Percentiles rank a stretch among this genome's conserved stretches.
phyloP scores from a whole-genome alignment of 257 asterid species.

The Datura wrightii region DNA sequence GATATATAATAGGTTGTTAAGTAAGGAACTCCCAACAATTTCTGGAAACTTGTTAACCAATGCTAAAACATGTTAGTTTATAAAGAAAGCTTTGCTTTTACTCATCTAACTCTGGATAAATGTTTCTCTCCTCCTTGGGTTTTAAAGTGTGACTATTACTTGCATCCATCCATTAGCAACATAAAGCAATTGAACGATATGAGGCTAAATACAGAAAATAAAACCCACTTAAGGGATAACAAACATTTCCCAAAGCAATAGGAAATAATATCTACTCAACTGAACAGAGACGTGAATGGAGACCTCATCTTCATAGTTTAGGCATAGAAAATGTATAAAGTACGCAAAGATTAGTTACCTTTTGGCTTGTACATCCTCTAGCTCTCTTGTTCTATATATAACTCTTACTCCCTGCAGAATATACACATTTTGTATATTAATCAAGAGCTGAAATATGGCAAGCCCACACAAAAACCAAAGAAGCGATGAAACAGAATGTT shows the following conservation, averaged over 20 bases:
- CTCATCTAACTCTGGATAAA: background rate
- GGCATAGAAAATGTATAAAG: background rate
- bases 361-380: constrained; percentile 43
- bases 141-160: background rate
- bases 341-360: constrained; percentile 35
- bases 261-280: background rate
- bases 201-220: background rate
- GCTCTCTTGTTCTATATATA: constrained; percentile 40
- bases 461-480: background rate
- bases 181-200: background rate
- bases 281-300: background rate
- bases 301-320: background rate
- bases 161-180: constrained; percentile 11
- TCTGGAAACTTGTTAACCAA: background rate
- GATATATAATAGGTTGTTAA: background rate
- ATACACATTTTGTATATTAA: background rate
- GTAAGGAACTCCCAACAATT: background rate
- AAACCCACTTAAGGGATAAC: background rate
- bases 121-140: background rate
- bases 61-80: background rate
- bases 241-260: background rate
- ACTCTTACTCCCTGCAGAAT: constrained; percentile 40
- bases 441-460: background rate
- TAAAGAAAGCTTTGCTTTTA: background rate
- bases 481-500: background rate